A percentile compares a stretch with the other conserved stretches of the same genome.
phyloP scores from a whole-genome alignment of 192 early-diverging fungal genomes.

The Geosiphon pyriformis region DNA sequence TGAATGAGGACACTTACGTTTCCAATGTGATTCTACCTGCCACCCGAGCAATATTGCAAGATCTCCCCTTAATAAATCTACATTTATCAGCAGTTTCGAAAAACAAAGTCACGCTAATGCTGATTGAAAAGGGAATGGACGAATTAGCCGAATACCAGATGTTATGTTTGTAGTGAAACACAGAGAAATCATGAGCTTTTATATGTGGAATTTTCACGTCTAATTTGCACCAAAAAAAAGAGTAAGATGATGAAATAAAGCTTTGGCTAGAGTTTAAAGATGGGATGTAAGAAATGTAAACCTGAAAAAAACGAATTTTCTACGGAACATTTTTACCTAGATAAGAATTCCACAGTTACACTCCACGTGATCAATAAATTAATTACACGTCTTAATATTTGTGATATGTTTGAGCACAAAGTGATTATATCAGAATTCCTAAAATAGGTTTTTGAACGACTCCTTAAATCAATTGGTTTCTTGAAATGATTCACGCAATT shows the following conservation, averaged over 20 bases:
- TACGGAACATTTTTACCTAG: background rate
- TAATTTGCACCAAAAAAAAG: slow-evolving; percentile 4
- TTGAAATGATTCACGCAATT: too few relatives aligned
- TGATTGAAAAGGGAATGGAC: slow-evolving; percentile 4
- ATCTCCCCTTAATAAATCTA: background rate
- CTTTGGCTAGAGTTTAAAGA: slow-evolving; percentile 9
- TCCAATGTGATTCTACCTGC: background rate
- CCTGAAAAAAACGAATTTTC: slow-evolving; percentile 13
- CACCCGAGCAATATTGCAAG: background rate
- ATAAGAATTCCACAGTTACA: background rate
- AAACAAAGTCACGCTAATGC: slow-evolving; percentile 11
- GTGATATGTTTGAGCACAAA: background rate
- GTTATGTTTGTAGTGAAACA: slow-evolving; percentile 6
- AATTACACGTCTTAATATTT: background rate
- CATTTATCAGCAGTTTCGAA: slow-evolving; percentile 10
- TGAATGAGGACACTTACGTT: background rate
- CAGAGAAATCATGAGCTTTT: slow-evolving; percentile 3
- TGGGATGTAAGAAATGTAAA: slow-evolving; percentile 10
- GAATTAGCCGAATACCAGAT: background rate
- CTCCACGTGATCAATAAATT: background rate
- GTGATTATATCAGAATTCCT: too few relatives aligned
- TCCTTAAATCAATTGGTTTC: too few relatives aligned
- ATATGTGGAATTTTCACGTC: slow-evolving; percentile 9
- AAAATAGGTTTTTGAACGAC: too few relatives aligned
- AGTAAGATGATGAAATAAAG: slow-evolving; percentile 5